Evolutionary conservation across 2,329 filamentous ascomycete species (phyloP).

Genomic region (Grosmannia serpens): DNA sequence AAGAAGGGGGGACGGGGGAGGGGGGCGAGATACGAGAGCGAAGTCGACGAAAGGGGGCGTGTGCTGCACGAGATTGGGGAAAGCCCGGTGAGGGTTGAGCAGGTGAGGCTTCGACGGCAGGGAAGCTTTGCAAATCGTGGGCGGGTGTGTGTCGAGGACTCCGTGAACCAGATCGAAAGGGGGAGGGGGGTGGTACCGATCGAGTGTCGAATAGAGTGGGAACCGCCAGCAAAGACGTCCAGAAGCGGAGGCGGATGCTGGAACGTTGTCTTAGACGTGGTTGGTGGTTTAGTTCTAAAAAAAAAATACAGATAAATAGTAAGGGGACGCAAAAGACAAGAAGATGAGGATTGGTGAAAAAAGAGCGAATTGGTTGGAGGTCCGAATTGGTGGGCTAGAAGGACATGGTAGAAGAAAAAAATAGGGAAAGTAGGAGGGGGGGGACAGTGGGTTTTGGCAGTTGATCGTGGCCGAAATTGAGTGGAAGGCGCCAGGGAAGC

Average conservation of each 20-base stretch:
- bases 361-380: neutral
- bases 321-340: neutral
- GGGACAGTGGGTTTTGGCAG: neutral
- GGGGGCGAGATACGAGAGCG: neutral
- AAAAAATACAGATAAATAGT: neutral
- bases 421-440: neutral
- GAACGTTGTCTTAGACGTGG: constrained; percentile 1
- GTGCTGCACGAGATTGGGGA: constrained; percentile 1
- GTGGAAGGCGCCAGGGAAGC: neutral
- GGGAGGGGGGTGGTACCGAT: neutral
- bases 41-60: neutral
- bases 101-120: neutral
- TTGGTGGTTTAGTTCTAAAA: neutral
- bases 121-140: neutral
- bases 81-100: neutral
- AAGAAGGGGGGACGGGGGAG: neutral
- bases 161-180: neutral
- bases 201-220: neutral
- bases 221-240: neutral
- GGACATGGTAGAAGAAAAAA: neutral
- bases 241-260: neutral
- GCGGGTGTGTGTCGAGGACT: neutral
- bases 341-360: neutral
- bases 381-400: neutral
- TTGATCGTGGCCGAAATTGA: neutral